A percentile compares a stretch with the other conserved stretches of the same genome.
These are phyloP conservation scores for Monascus purpureus DNA, from an alignment of 495 filamentous ascomycete species.

Conservation along the genomic window DNA sequence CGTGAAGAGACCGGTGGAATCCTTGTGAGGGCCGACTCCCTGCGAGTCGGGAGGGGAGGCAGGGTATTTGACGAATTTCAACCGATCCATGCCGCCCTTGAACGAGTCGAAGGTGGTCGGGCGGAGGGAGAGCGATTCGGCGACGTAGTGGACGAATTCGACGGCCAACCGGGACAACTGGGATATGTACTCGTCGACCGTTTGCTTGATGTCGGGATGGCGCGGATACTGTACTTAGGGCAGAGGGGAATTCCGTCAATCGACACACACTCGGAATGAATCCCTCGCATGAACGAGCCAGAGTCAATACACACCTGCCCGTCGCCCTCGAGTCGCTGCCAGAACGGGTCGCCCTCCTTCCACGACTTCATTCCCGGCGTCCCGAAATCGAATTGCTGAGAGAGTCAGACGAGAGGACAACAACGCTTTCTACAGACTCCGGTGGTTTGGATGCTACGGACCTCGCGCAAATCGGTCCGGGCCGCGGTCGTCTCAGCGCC, in stretches of 20 bases:
- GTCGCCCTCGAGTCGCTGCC: conserved; percentile 34
- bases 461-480: conserved; percentile 28
- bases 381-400: conserved; percentile 33
- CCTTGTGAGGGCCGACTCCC: conserved; percentile 87
- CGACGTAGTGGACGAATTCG: conserved; percentile 64
- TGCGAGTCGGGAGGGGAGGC: conserved; percentile 47
- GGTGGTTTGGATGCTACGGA: too few species aligned
- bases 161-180: conserved; percentile 56
- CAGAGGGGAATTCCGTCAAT: background rate
- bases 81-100: conserved; percentile 75
- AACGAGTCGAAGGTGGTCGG: conserved; percentile 63
- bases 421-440: too few species aligned
- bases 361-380: conserved; percentile 19
- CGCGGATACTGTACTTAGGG: conserved; percentile 30
- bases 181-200: conserved; percentile 72
- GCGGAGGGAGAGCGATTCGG: conserved; percentile 68
- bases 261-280: too few species aligned
- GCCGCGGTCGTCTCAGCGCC: conserved; percentile 34
- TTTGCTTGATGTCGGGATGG: conserved; percentile 45
- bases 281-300: too few species aligned
- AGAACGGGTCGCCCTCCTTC: conserved; percentile 62
- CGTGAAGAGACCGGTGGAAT: conserved; percentile 52
- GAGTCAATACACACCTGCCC: conserved; percentile 21
- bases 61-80: conserved; percentile 90
- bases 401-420: background rate